phyloP scores from a whole-genome alignment of 331 rosid species.

The Malus hybrid region DNA sequence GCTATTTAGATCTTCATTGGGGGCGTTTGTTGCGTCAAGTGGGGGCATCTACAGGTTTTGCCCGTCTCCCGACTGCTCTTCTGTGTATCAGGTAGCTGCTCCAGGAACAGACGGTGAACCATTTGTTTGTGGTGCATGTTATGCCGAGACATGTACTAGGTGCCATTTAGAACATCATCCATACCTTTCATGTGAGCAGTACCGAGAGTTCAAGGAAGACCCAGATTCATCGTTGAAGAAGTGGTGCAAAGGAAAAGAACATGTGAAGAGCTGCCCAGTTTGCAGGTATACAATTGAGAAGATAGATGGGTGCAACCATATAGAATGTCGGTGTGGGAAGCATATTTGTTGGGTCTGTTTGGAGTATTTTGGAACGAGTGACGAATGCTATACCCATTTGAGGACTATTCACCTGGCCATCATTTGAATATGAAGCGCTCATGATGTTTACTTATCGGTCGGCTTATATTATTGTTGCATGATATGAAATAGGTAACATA shows the following conservation, averaged over 20 bases:
- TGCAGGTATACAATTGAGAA: conserved; percentile 77
- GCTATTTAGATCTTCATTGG: conserved; percentile 83
- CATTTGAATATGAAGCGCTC: conserved; percentile 22
- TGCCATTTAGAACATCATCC: conserved; percentile 94
- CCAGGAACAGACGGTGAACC: conserved; percentile 41
- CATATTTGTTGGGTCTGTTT: conserved; percentile 95
- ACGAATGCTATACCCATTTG: conserved; percentile 73
- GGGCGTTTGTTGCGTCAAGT: conserved; percentile 58
- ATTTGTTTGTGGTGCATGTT: conserved; percentile 82
- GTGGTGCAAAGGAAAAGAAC: conserved; percentile 74
- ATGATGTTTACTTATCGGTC: background rate
- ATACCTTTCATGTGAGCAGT: conserved; percentile 59
- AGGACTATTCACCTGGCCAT: conserved; percentile 51
- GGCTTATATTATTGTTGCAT: no score
- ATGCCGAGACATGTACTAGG: conserved; percentile 67
- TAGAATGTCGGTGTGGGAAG: conserved; percentile 77
- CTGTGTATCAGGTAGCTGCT: conserved; percentile 58
- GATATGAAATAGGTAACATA: background rate
- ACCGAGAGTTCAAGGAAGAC: conserved; percentile 63
- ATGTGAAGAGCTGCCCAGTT: conserved; percentile 66
- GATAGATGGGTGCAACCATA: conserved; percentile 84
- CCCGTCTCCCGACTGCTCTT: conserved; percentile 91
- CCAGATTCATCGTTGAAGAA: conserved; percentile 72
- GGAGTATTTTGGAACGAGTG: conserved; percentile 41
- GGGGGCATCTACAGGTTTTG: conserved; percentile 67